Evolutionary conservation across 2,329 filamentous ascomycete species (phyloP).

Genomic region (Botrytis porri): DNA sequence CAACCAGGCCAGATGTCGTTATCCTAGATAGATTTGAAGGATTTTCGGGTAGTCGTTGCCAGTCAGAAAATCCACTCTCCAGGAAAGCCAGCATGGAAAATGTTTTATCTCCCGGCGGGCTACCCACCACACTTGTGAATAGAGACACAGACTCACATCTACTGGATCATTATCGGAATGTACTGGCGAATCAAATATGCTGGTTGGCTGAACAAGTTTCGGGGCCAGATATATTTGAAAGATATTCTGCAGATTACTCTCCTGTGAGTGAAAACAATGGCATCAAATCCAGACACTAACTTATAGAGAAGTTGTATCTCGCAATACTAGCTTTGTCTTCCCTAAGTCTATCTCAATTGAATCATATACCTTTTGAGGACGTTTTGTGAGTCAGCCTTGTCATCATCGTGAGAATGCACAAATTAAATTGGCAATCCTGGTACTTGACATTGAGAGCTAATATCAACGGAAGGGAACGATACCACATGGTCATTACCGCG

Average conservation of each 20-base stretch:
- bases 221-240: constrained; percentile 10
- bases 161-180: constrained; percentile 33
- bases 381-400: constrained; percentile 36
- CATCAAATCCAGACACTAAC: not conserved
- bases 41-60: not conserved
- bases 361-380: constrained; percentile 19
- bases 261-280: constrained; percentile 1
- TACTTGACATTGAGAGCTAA: constrained; percentile 45
- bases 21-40: not conserved
- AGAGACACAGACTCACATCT: constrained; percentile 19
- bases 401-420: constrained; percentile 44
- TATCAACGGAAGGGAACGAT: constrained; percentile 51
- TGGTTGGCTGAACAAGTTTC: not conserved
- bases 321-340: constrained; percentile 13
- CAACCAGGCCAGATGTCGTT: not conserved
- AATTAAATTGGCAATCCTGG: constrained; percentile 47
- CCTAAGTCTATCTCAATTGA: constrained; percentile 13
- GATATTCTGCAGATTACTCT: not conserved
- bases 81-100: not conserved
- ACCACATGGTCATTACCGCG: constrained; percentile 51
- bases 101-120: not conserved
- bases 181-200: constrained; percentile 32
- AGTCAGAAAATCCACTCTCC: not conserved
- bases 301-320: constrained; percentile 9
- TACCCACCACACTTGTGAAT: too few species aligned